Evolutionary conservation across 2,329 filamentous ascomycete species (phyloP).

Genomic region (Aspergillus puulaauensis): DNA sequence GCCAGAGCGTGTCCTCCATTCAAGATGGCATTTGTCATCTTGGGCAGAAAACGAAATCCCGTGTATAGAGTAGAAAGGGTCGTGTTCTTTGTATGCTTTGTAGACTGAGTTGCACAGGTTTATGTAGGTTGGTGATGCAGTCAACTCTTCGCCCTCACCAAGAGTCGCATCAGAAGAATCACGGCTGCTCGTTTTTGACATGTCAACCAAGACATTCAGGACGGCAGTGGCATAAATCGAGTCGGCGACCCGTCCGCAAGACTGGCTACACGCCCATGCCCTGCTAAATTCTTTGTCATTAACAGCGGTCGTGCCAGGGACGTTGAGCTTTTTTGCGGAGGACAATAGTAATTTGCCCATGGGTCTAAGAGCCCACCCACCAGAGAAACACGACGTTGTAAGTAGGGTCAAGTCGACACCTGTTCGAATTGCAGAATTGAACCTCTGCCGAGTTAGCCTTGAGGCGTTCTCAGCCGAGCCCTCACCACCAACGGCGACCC

Average conservation of each 20-base stretch:
- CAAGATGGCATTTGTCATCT: neutral
- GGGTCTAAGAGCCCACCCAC: neutral
- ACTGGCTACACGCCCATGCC: neutral
- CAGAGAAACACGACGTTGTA: neutral
- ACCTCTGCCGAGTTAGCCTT: neutral
- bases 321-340: neutral
- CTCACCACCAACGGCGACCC: neutral
- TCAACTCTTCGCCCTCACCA: neutral
- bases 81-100: neutral
- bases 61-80: neutral
- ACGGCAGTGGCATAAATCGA: neutral
- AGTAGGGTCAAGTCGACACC: neutral
- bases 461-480: neutral
- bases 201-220: neutral
- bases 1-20: neutral
- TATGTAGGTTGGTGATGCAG: neutral
- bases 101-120: neutral
- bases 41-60: neutral
- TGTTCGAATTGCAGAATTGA: neutral
- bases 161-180: neutral
- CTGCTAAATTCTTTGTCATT: neutral
- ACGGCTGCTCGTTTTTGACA: neutral
- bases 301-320: neutral
- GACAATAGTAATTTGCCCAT: neutral
- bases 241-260: neutral